Base-by-base conservation (phyloP, 1,284 basidiomycete genomes). In the Golubevia sp. region DNA sequence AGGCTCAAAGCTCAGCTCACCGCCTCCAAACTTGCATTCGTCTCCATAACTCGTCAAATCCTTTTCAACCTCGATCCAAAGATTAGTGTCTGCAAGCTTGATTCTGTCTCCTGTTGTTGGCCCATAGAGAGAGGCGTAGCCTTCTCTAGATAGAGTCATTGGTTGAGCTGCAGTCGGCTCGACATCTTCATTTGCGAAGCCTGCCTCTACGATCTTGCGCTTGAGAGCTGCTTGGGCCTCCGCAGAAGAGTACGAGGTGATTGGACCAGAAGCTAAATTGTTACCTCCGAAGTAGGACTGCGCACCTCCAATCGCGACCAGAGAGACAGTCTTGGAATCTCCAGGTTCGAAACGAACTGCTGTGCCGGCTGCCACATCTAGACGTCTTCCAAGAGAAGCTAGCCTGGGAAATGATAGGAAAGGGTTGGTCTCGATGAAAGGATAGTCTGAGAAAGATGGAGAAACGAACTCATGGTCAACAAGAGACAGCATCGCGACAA, bases 271-370 rank as follows among this genome's bases (percentile, higher is more conserved):
- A 2, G 72, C 70, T n/a, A 97, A 85, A 1, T 86, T 85, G 79
- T 94, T 96, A 0, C 96, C 94, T 2, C 96, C 94, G 1, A 89
- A 88, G 53, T 95, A 89, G 53, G 89, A 84, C 73, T 89, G 88
- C 0, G 85, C 84, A 0, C 95, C 96, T 13, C 89, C 91, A 51
- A 97, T 91, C 23, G 89, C 85, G 61, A 93, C 92, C 2, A 99
- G 88, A 0, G 88, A 88, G 27, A 98, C 92, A 0, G 91, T 90
- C 85, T 94, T 94, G 26, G 85, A 84, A 76, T 97, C 93, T 6
- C 94, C 94, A 0, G 97, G 96, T 82, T 99, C 97, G 82, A 99
- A 99, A 20, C 97, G 90, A 3, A 97, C 92, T 1, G 97, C 95
- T 0, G 94, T 98, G 5, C 94, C 96, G 0, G 97, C 91, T 0